These are phyloP conservation scores for Coemansia sp. DNA, from an alignment of 192 early-diverging fungal genomes.

Conservation along the genomic window DNA sequence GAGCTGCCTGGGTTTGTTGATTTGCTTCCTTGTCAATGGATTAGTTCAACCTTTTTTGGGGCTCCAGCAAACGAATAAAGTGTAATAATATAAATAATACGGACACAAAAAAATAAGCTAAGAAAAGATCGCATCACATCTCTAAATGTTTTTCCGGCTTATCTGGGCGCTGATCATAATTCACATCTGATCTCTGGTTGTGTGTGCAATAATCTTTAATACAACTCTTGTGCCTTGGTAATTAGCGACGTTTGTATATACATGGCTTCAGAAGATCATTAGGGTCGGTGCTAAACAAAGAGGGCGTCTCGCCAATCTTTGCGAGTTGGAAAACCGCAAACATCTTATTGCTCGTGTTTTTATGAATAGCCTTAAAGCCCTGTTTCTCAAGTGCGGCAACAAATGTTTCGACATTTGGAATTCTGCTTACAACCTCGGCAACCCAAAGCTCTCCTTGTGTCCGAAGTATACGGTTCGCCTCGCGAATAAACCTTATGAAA, in stretches of 20 bases:
- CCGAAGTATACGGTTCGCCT: slow-evolving; percentile 82
- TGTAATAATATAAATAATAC: background rate
- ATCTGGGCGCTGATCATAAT: too few relatives aligned
- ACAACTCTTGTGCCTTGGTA: background rate
- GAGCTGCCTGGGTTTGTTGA: background rate
- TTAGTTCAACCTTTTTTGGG: too few relatives aligned
- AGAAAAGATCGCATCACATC: too few relatives aligned
- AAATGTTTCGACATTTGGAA: slow-evolving; percentile 79
- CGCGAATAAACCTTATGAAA: slow-evolving; percentile 86
- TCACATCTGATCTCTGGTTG: background rate
- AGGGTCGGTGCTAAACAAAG: slow-evolving; percentile 18
- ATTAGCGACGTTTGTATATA: slow-evolving; percentile 60
- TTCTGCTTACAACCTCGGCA: slow-evolving; percentile 91
- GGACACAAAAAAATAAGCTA: too few relatives aligned
- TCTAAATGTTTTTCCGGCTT: too few relatives aligned
- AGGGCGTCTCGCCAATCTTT: slow-evolving; percentile 51
- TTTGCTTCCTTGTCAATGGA: too few relatives aligned
- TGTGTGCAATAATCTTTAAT: background rate
- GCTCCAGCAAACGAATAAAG: background rate
- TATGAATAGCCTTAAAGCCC: slow-evolving; percentile 76
- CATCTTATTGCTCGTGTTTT: slow-evolving; percentile 90
- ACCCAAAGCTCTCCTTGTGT: slow-evolving; percentile 86
- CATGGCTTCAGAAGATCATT: slow-evolving; percentile 58
- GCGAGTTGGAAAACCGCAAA: slow-evolving; percentile 87
- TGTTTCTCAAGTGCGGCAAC: slow-evolving; percentile 65